These are phyloP conservation scores for Cyathus striatus DNA, from an alignment of 768 basidiomycete species.

Conservation along the genomic window DNA sequence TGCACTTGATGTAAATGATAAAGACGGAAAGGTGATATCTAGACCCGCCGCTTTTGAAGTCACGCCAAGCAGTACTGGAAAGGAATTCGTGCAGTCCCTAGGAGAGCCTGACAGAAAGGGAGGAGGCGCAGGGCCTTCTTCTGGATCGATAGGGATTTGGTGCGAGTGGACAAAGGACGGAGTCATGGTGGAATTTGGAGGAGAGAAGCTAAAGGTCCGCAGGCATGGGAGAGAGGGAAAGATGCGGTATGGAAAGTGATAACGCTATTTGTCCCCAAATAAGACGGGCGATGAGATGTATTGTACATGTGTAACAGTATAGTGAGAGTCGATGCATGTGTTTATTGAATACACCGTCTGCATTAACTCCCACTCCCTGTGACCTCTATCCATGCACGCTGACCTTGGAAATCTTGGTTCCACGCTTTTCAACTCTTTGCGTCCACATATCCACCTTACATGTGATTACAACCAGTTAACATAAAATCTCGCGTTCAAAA, in stretches of 20 bases:
- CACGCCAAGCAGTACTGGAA: slow-evolving; percentile 53
- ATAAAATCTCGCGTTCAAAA: neutral
- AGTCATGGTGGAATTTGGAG: slow-evolving; percentile 84
- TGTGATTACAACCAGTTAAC: neutral
- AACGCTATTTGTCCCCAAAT: slow-evolving; percentile 51
- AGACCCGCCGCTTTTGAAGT: slow-evolving; percentile 40
- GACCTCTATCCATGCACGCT: too few relatives aligned
- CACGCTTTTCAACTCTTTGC: too few relatives aligned
- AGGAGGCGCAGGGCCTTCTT: slow-evolving; percentile 79
- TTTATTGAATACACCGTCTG: too few relatives aligned
- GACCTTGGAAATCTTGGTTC: too few relatives aligned
- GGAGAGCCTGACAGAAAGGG: slow-evolving; percentile 92
- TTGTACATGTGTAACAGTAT: too few relatives aligned
- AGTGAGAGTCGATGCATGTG: too few relatives aligned
- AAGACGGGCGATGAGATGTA: slow-evolving; percentile 4
- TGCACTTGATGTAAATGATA: slow-evolving; percentile 22
- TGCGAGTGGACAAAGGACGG: slow-evolving; percentile 85
- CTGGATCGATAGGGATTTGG: slow-evolving; percentile 88
- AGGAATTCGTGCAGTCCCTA: slow-evolving; percentile 66
- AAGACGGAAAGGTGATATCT: slow-evolving; percentile 26
- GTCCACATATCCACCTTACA: neutral
- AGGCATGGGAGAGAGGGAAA: slow-evolving; percentile 85
- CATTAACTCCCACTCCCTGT: too few relatives aligned
- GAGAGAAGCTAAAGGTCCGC: slow-evolving; percentile 72
- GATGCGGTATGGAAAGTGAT: slow-evolving; percentile 76